Percentiles rank a stretch among this genome's conserved stretches.
Evolutionary conservation across 2,329 filamentous ascomycete genomes (phyloP).

Genomic region (Ophiocordyceps unilateralis): DNA sequence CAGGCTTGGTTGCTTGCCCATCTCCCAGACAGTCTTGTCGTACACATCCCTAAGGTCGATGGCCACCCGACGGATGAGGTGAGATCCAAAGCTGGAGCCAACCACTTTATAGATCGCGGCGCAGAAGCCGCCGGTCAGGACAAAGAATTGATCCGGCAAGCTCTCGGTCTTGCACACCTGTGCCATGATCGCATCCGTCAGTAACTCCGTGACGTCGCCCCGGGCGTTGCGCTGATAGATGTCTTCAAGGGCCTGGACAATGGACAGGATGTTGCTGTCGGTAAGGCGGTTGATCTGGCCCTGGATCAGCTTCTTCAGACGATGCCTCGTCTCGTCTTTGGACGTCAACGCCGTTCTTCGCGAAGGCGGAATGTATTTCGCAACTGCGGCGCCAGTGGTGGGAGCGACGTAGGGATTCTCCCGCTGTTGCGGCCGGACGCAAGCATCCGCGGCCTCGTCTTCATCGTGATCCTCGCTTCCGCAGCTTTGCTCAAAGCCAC

Average conservation of each 20-base stretch:
- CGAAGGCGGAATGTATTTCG: constrained; percentile 84
- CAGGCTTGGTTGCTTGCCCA: constrained; percentile 20
- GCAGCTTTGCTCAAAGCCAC: constrained; percentile 10
- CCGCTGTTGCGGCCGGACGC: constrained; percentile 29
- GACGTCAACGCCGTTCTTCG: constrained; percentile 46
- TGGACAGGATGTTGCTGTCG: constrained; percentile 74
- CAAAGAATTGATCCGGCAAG: constrained; percentile 75
- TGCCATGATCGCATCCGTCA: constrained; percentile 63
- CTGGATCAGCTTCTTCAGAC: constrained; percentile 65
- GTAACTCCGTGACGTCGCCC: constrained; percentile 69
- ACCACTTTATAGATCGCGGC: constrained; percentile 75
- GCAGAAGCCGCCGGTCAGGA: constrained; percentile 78
- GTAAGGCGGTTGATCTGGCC: constrained; percentile 86
- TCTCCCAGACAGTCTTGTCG: constrained; percentile 20
- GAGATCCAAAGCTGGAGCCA: constrained; percentile 78
- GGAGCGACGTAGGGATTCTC: constrained; percentile 90
- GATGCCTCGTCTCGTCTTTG: constrained; percentile 48
- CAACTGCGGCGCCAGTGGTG: constrained; percentile 22
- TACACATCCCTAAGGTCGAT: constrained; percentile 56
- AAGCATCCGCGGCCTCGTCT: constrained; percentile 10
- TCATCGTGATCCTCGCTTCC: constrained; percentile 12
- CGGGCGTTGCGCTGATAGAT: constrained; percentile 72
- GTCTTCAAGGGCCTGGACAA: constrained; percentile 65
- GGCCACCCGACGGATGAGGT: constrained; percentile 64
- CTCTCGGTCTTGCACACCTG: constrained; percentile 63